These are phyloP conservation scores for Kodamaea anthophila DNA, from an alignment of 1,139 yeast species.

Conservation along the genomic window DNA sequence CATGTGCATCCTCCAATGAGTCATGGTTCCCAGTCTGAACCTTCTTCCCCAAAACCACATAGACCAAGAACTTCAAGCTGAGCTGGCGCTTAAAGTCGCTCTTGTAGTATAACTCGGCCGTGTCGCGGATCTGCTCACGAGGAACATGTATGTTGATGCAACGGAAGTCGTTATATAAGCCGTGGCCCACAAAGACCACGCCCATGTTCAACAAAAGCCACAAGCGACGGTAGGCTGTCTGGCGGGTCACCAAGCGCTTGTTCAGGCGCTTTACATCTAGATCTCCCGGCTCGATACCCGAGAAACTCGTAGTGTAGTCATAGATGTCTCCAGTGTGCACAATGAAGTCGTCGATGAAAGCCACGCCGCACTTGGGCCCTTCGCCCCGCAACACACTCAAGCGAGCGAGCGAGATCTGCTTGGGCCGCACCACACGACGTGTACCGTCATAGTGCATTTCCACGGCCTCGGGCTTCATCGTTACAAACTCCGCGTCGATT, in stretches of 20 bases:
- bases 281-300: conserved; percentile 93
- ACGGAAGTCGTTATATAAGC: conserved; percentile 83
- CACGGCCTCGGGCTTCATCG: conserved; percentile 68
- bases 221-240: conserved; percentile 78
- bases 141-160: conserved; percentile 92
- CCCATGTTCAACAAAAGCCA: conserved; percentile 89
- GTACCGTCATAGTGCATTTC: conserved; percentile 69
- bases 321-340: conserved; percentile 65
- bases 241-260: conserved; percentile 70
- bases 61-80: conserved; percentile 85
- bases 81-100: conserved; percentile 67
- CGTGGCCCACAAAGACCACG: conserved; percentile 93
- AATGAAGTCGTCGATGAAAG: conserved; percentile 92
- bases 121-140: conserved; percentile 76
- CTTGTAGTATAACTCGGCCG: conserved; percentile 72
- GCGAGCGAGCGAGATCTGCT: conserved; percentile 74
- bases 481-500: conserved; percentile 95
- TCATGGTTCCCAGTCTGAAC: conserved; percentile 95
- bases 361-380: conserved; percentile 60
- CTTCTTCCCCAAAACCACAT: conserved; percentile 62
- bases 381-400: conserved; percentile 77
- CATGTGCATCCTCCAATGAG: conserved; percentile 90
- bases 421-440: conserved; percentile 66
- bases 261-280: conserved; percentile 64
- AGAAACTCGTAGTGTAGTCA: conserved; percentile 82